Evolutionary conservation across 495 filamentous ascomycete species (phyloP).

Genomic region (Neurospora africana): DNA sequence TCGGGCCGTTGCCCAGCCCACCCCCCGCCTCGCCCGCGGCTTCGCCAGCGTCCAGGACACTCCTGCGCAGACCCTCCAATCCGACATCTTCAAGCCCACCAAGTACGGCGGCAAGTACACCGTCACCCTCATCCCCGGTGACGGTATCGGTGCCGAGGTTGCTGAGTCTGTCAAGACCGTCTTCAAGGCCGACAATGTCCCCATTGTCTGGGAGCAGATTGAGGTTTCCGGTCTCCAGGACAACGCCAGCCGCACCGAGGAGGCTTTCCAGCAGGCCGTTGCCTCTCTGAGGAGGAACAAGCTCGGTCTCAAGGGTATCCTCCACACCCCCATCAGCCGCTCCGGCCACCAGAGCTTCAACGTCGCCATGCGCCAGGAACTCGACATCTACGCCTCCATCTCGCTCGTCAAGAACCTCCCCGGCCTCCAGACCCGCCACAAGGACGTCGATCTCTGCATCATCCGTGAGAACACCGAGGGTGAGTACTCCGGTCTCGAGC

Average conservation of each 20-base stretch:
- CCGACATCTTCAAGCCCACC: slow-evolving; percentile 94
- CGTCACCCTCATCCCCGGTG: slow-evolving; percentile 93
- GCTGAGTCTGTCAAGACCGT: slow-evolving; percentile 96
- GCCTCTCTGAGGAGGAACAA: slow-evolving; percentile 95
- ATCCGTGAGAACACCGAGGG: slow-evolving; percentile 99
- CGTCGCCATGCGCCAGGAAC: slow-evolving; percentile 94
- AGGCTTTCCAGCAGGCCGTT: slow-evolving; percentile 88
- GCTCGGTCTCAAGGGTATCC: slow-evolving; percentile 92
- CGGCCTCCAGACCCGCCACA: slow-evolving; percentile 92
- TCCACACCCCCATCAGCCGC: slow-evolving; percentile 92
- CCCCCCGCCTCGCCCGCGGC: slow-evolving; percentile 34
- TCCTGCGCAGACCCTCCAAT: slow-evolving; percentile 74
- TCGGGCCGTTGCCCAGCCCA: slow-evolving; percentile 40
- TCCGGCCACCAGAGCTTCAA: slow-evolving; percentile 99
- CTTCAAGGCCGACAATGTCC: slow-evolving; percentile 99
- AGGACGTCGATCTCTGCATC: slow-evolving; percentile 94
- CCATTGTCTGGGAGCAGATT: slow-evolving; percentile 96
- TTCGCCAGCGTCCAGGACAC: slow-evolving; percentile 72
- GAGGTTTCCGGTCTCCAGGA: slow-evolving; percentile 77
- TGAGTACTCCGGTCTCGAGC: slow-evolving; percentile 96
- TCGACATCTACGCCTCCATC: slow-evolving; percentile 98
- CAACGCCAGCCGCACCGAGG: slow-evolving; percentile 81
- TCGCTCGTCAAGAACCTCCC: slow-evolving; percentile 99
- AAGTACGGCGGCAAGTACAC: slow-evolving; percentile 99
- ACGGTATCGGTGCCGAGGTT: slow-evolving; percentile 96